These are phyloP conservation scores for Epichloe gansuensis DNA, from an alignment of 2,329 filamentous ascomycete genomes.

Conservation along the genomic window DNA sequence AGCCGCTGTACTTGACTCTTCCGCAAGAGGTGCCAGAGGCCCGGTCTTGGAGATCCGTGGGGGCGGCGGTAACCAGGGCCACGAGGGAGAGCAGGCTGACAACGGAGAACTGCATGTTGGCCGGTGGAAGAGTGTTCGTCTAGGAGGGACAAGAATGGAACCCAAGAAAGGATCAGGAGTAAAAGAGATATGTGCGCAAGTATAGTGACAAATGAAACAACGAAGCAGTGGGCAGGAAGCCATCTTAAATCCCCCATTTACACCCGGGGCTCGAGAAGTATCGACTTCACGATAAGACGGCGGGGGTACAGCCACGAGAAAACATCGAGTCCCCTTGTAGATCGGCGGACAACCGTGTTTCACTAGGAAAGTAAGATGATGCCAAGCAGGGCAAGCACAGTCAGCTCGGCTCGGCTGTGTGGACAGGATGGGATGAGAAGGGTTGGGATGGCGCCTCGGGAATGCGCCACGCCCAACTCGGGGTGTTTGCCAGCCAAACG, in stretches of 20 bases:
- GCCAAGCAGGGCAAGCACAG: neutral
- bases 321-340: neutral
- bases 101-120: constrained; percentile 16
- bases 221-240: neutral
- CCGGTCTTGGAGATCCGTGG: constrained; percentile 13
- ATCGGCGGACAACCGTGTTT: neutral
- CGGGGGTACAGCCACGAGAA: neutral
- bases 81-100: constrained; percentile 16
- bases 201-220: too few species aligned
- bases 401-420: neutral
- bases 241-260: neutral
- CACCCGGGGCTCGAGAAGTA: neutral
- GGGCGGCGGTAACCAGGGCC: constrained; percentile 16
- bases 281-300: neutral
- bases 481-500: neutral
- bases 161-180: neutral
- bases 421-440: neutral
- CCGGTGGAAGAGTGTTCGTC: neutral
- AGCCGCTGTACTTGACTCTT: constrained; percentile 16
- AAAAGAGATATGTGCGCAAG: neutral
- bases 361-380: neutral
- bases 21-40: constrained; percentile 19
- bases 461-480: too few species aligned
- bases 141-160: neutral
- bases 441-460: too few species aligned